A percentile compares a stretch with the other conserved stretches of the same genome.
phyloP scores from a whole-genome alignment of 768 basidiomycete genomes.

The Suillus paluster region DNA sequence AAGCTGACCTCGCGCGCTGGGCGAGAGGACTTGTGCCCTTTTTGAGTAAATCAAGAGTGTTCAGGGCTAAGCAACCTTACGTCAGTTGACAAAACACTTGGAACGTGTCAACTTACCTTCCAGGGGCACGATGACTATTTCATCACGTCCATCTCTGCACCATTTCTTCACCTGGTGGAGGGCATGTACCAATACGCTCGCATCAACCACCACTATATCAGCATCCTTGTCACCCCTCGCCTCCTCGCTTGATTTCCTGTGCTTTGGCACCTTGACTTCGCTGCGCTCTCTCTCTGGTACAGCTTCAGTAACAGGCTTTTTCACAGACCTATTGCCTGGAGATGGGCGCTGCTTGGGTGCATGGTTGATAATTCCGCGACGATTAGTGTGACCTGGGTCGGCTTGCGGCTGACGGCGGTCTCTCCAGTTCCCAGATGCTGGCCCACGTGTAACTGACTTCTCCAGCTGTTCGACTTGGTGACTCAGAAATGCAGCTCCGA shows the following conservation, averaged over 20 bases:
- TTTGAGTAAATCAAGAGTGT: slow-evolving; percentile 91
- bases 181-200: slow-evolving; percentile 80
- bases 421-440: slow-evolving; percentile 65
- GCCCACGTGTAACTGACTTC: slow-evolving; percentile 63
- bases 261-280: slow-evolving; percentile 20
- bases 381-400: slow-evolving; percentile 20
- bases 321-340: slow-evolving; percentile 22
- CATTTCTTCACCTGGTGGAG: slow-evolving; percentile 81
- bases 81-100: slow-evolving; percentile 13
- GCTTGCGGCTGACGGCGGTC: slow-evolving; percentile 43
- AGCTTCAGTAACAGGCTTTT: slow-evolving; percentile 26
- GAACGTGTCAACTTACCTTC: slow-evolving; percentile 63
- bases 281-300: slow-evolving; percentile 21
- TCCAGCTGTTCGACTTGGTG: slow-evolving; percentile 91
- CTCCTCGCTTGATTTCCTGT: slow-evolving; percentile 28
- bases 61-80: slow-evolving; percentile 60
- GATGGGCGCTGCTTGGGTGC: slow-evolving; percentile 28
- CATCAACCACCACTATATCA: slow-evolving; percentile 78
- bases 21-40: slow-evolving; percentile 83
- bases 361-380: slow-evolving; percentile 20
- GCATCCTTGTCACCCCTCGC: slow-evolving; percentile 58
- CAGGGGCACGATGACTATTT: slow-evolving; percentile 82
- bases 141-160: slow-evolving; percentile 76
- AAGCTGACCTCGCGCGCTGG: slow-evolving; percentile 83
- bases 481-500: slow-evolving; percentile 85